These are phyloP conservation scores for Endotrypanum monterogeii DNA, from an alignment of 208 protist species.

Conservation along the genomic window DNA sequence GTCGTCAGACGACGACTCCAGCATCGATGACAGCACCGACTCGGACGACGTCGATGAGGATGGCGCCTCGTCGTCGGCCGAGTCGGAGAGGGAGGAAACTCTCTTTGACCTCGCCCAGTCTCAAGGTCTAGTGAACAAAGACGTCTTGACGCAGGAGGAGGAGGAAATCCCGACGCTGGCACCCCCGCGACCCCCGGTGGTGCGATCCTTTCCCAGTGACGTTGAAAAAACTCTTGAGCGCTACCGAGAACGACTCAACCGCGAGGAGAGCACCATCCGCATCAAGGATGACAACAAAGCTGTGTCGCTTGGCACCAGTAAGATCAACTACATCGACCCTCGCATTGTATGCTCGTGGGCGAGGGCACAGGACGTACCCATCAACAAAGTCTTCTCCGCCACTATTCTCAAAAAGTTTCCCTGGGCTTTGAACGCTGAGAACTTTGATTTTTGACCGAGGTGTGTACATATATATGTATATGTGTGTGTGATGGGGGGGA, in stretches of 20 bases:
- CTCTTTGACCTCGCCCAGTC: conserved; percentile 61
- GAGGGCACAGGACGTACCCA: conserved; percentile 91
- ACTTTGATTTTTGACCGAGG: conserved; percentile 70
- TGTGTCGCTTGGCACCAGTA: conserved; percentile 97
- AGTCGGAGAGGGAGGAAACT: conserved; percentile 43
- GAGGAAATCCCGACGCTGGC: conserved; percentile 38
- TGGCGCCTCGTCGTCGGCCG: conserved; percentile 9
- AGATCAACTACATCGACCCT: conserved; percentile 99
- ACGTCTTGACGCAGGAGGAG: conserved; percentile 40
- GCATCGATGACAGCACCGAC: conserved; percentile 15
- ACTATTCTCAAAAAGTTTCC: conserved; percentile 97
- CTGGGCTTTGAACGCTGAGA: conserved; percentile 93
- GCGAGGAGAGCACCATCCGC: conserved; percentile 77
- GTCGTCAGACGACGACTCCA: conserved; percentile 22
- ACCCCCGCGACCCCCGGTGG: conserved; percentile 74
- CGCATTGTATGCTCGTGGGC: conserved; percentile 98
- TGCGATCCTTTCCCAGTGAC: conserved; percentile 74
- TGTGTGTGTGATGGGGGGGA: neutral
- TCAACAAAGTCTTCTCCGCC: conserved; percentile 97
- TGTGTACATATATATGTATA: neutral
- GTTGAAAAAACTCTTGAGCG: conserved; percentile 63
- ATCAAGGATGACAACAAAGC: conserved; percentile 93
- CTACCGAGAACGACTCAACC: conserved; percentile 79
- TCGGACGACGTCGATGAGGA: conserved; percentile 9
- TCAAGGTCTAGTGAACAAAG: conserved; percentile 54